Conservation (phyloP, 768 basidiomycete species). For the Auricularia sp. region DNA sequence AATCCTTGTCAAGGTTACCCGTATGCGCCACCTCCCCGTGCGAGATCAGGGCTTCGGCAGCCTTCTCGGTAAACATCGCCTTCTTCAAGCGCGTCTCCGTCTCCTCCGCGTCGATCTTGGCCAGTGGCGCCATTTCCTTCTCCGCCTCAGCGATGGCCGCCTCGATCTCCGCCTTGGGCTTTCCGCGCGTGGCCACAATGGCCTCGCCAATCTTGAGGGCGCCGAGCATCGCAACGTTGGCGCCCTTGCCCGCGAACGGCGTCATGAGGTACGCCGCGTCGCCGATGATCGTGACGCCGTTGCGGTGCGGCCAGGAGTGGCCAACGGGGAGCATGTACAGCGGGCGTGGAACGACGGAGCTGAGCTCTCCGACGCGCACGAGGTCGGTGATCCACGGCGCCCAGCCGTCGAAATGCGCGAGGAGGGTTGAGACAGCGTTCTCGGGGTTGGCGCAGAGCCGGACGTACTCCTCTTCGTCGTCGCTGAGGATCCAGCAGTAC, state of each 20-base stretch:
- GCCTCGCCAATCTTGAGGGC: neutral
- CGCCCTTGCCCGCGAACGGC: neutral
- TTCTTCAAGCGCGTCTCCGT: neutral
- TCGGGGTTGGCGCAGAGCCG: neutral
- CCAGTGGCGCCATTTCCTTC: neutral
- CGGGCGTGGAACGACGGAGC: neutral
- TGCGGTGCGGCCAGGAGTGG: neutral
- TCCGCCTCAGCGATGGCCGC: neutral
- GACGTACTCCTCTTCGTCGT: neutral
- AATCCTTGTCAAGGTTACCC: too few species aligned
- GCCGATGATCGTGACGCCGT: too few species aligned
- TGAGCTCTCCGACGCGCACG: neutral
- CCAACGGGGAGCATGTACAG: neutral
- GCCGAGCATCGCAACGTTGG: neutral
- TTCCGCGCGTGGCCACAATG: neutral
- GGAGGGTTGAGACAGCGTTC: neutral
- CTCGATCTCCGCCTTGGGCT: neutral
- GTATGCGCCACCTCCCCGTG: too few species aligned
- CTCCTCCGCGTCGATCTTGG: neutral
- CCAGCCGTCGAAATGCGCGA: neutral
- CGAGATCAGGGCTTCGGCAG: too few species aligned
- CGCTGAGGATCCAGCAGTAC: slow-evolving; percentile 4
- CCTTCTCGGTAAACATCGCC: neutral
- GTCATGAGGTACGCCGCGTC: too few species aligned
- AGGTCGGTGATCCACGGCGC: neutral